Evolutionary conservation across 2,329 filamentous ascomycete genomes (phyloP).

Genomic region (Dactylellina sp.): DNA sequence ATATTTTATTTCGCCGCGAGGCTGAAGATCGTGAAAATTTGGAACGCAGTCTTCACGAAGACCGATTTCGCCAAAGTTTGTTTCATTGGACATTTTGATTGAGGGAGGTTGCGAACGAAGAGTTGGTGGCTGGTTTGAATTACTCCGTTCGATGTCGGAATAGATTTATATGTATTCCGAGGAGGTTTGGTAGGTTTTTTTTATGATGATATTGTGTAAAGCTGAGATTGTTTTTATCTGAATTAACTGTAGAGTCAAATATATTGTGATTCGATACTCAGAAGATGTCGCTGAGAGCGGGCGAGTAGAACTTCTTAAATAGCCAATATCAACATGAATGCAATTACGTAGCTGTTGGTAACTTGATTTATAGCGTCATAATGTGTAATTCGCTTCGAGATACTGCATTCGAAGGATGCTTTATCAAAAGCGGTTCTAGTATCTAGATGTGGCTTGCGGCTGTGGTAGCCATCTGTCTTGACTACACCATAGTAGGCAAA

Average conservation of each 20-base stretch:
- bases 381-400: neutral
- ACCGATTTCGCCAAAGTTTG: neutral
- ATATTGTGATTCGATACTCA: no score
- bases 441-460: neutral
- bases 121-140: no score
- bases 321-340: no score
- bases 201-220: no score
- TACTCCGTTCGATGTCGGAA: neutral
- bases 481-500: neutral
- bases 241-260: no score
- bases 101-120: no score
- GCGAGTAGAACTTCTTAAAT: no score
- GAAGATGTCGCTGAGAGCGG: no score
- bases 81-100: neutral
- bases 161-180: neutral
- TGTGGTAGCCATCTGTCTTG: neutral
- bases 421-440: neutral
- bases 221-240: no score
- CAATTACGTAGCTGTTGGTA: no score
- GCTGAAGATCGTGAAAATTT: slow-evolving; percentile 21
- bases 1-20: slow-evolving; percentile 16
- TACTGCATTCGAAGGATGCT: neutral
- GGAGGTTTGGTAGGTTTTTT: no score
- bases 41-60: slow-evolving; percentile 23
- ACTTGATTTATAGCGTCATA: no score